Percentiles rank a stretch among this genome's conserved stretches.
Conservation (phyloP, 1,284 basidiomycete species). For the Irpex sp. region DNA sequence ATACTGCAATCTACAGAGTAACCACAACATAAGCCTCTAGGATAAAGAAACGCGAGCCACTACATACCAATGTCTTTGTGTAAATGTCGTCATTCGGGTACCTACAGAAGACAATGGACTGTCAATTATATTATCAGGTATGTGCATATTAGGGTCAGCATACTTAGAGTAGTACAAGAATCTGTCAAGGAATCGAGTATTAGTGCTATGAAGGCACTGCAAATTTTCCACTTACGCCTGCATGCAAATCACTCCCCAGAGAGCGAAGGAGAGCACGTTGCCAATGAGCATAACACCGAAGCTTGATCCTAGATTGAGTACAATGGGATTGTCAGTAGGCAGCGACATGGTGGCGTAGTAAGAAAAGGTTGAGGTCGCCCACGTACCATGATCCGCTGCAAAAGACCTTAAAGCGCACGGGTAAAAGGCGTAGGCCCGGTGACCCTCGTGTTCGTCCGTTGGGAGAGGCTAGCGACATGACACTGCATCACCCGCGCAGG, state of each 20-base stretch:
- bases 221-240: neutral
- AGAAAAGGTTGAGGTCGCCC: neutral
- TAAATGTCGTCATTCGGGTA: neutral
- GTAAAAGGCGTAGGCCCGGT: neutral
- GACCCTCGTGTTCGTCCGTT: neutral
- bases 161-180: neutral
- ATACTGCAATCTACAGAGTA: neutral
- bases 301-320: neutral
- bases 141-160: neutral
- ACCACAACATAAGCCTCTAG: neutral
- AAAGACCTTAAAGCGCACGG: neutral
- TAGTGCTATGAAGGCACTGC: no score
- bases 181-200: neutral
- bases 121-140: neutral
- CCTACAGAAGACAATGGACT: neutral
- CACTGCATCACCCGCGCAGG: neutral
- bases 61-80: neutral
- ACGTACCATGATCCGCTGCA: neutral
- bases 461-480: neutral
- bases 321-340: neutral
- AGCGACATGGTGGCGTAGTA: neutral
- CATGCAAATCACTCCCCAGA: constrained; percentile 4
- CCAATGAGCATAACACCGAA: neutral
- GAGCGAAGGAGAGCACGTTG: neutral
- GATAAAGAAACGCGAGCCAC: neutral